Conservation (phyloP, 176 grass and related monocot genomes). For the Ampelocalamus luodianensis region DNA sequence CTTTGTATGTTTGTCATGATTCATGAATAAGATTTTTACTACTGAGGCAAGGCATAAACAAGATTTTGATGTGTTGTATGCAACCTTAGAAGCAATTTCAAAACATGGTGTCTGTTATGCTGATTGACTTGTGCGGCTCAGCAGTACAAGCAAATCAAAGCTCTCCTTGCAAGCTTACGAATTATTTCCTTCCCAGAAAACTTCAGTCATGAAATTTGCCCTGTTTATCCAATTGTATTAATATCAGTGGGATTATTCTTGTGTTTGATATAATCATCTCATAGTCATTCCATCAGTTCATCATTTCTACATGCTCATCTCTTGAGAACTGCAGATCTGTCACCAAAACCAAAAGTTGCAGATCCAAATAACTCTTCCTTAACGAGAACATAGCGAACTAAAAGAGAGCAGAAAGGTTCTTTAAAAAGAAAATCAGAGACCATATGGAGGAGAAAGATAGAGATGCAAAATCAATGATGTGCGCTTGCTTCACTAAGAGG, state of each 20-base stretch:
- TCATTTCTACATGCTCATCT: background rate
- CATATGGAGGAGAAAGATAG: background rate
- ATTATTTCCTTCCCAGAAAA: background rate
- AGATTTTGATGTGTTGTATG: background rate
- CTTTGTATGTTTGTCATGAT: background rate
- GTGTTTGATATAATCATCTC: background rate
- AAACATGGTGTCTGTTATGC: background rate
- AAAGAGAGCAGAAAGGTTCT: background rate
- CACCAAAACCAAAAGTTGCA: background rate
- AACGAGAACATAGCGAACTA: background rate
- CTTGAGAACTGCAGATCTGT: background rate
- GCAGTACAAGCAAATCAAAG: background rate
- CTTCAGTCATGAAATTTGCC: background rate
- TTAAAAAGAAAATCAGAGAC: background rate
- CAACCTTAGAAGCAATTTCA: background rate
- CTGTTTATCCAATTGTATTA: background rate
- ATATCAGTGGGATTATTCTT: background rate
- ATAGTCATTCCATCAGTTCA: background rate
- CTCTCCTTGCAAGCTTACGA: background rate
- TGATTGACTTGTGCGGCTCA: background rate
- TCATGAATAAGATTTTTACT: background rate
- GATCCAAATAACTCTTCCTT: conserved; percentile 7
- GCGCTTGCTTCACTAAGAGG: conserved; percentile 47
- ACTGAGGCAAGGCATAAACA: background rate
- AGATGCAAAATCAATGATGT: conserved; percentile 23